Evolutionary conservation across 2,329 filamentous ascomycete genomes (phyloP).

Genomic region (Xylariaceae sp.): DNA sequence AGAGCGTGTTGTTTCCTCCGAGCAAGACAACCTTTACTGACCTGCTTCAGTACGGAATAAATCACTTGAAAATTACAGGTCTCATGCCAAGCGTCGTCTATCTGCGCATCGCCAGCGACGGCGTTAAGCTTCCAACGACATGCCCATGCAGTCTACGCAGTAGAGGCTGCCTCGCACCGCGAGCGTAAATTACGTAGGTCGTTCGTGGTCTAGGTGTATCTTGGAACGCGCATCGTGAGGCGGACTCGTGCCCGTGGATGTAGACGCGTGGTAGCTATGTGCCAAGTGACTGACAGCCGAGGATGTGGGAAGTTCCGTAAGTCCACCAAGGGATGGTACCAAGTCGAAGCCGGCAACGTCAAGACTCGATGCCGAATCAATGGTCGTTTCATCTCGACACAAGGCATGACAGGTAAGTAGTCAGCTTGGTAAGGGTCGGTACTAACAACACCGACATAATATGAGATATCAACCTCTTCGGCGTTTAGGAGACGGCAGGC

Average conservation of each 20-base stretch:
- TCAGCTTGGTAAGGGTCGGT: neutral
- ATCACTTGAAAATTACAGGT: neutral
- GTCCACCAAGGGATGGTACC: conserved; percentile 4
- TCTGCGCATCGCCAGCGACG: neutral
- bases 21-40: neutral
- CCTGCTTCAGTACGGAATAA: neutral
- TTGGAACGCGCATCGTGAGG: conserved; percentile 8
- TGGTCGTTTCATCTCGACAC: neutral
- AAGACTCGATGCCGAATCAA: no score
- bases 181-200: neutral
- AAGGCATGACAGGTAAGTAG: neutral
- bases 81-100: neutral
- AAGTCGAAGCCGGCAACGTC: neutral
- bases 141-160: neutral
- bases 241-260: neutral
- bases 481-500: neutral
- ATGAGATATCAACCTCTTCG: neutral
- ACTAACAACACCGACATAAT: neutral
- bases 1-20: neutral
- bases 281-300: conserved; percentile 5
- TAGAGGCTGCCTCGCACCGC: neutral
- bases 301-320: conserved; percentile 3
- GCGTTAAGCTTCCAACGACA: neutral
- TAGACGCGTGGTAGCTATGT: conserved; percentile 1
- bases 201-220: neutral